Base-by-base conservation (phyloP, 352 stramenopile genomes). In the Paralagenidium karlingii region DNA sequence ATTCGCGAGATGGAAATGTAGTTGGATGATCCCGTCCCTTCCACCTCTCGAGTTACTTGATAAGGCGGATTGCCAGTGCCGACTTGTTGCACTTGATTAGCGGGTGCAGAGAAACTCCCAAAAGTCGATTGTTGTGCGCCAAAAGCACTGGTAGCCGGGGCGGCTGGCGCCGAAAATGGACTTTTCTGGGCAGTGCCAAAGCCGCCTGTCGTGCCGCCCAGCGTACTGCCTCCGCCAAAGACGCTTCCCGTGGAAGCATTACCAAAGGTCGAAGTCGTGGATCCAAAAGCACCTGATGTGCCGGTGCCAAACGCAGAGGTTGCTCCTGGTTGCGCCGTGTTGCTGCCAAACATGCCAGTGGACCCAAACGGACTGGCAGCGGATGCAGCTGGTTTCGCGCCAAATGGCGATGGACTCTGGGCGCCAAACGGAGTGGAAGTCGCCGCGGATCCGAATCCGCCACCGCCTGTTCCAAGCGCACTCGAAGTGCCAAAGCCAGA, bases 1-100 rank as follows among this genome's bases (percentile, higher is more conserved):
- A 87, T 87, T 26, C 64, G 58, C 6, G 60, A 71, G 51, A 87
- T 87, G 18, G 70, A 68, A 12, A 80, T 39, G 49, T 68, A 83
- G 42, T 75, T 80, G 34, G 28, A 46, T 13, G 24, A 38, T 43
- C 70, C 74, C 33, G 60, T 73, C 12, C 61, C 60, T 34, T 86
- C 74, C 25, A 69, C 58, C 42, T 82, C 76, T 7, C 61, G 60
- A 26, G 73, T 82, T 11, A 58, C 27, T 33, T 84, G 61, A 51
- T 88, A 92, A 20, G 75, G 52, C 11, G 78, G 73, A 15, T 60
- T 53, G 26, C 78, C 78, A 2, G 78, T 91, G 27, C 78, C 78
- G 13, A 86, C 43, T 19, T 34, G 45, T n/a, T n/a, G n/a, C n/a
- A n/a, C n/a, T n/a, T n/a, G n/a, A n/a, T n/a, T n/a, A n/a, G n/a